A percentile compares a stretch with the other conserved stretches of the same genome.
Evolutionary conservation across 331 rosid genomes (phyloP).

Genomic region (Acacia pycnantha): DNA sequence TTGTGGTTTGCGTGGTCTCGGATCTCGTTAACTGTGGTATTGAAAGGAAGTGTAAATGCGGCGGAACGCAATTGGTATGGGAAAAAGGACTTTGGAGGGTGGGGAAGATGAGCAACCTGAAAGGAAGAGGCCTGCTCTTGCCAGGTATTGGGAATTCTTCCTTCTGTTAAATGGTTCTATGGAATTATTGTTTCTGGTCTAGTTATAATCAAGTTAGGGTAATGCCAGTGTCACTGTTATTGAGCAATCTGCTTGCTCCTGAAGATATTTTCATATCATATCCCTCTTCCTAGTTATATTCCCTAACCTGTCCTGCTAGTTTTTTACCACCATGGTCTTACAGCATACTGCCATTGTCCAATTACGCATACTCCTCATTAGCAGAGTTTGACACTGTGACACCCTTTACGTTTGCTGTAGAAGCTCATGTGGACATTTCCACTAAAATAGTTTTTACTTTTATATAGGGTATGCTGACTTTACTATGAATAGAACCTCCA

Average conservation of each 20-base stretch:
- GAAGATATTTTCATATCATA: background rate
- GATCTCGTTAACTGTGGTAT: slow-evolving; percentile 27
- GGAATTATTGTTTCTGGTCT: too few relatives aligned
- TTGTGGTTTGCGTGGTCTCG: too few relatives aligned
- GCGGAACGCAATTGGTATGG: too few relatives aligned
- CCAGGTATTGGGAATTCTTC: too few relatives aligned
- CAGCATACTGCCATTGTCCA: background rate
- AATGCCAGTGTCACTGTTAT: background rate
- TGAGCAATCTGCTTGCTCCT: background rate
- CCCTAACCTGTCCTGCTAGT: background rate
- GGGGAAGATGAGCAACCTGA: too few relatives aligned
- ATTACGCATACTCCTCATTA: background rate
- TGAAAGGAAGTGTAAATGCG: slow-evolving; percentile 46
- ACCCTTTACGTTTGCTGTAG: background rate
- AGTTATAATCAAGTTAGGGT: background rate
- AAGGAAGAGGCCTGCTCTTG: too few relatives aligned
- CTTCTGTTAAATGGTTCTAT: too few relatives aligned
- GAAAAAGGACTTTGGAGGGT: too few relatives aligned
- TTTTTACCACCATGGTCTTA: background rate
- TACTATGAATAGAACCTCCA: too few relatives aligned
- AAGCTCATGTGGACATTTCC: background rate
- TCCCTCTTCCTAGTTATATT: background rate
- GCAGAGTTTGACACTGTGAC: background rate
- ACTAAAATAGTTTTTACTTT: too few relatives aligned
- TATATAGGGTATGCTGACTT: too few relatives aligned